These are phyloP conservation scores for Erodium texanum DNA, from an alignment of 441 rosid species.

Conservation along the genomic window DNA sequence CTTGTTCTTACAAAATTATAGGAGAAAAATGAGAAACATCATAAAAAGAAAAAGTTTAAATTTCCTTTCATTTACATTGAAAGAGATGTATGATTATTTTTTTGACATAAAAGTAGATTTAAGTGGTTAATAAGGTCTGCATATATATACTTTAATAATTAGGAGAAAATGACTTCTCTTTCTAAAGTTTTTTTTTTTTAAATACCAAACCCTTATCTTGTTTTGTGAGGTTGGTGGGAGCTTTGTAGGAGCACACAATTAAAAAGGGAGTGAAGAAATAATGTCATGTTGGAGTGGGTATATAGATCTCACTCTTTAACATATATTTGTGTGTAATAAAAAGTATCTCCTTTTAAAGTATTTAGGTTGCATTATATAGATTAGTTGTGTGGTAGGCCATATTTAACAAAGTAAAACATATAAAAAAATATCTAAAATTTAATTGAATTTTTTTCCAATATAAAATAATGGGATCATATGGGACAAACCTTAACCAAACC, in stretches of 20 bases:
- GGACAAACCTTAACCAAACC: neutral
- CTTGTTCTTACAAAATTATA: no score
- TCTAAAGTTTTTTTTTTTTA: no score
- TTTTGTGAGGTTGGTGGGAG: neutral
- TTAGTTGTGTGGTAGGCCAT: neutral
- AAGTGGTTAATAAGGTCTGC: neutral
- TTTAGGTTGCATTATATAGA: neutral
- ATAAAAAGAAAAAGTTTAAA: no score
- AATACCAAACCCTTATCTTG: neutral
- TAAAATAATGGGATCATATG: neutral
- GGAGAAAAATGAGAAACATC: neutral
- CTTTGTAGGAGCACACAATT: neutral
- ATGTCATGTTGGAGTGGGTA: neutral
- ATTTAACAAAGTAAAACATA: no score
- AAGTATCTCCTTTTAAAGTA: neutral
- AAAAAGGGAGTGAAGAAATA: neutral
- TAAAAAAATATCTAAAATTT: no score
- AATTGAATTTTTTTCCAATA: no score
- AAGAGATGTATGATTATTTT: neutral
- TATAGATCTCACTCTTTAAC: neutral
- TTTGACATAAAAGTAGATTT: neutral
- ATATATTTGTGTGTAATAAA: neutral
- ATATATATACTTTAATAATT: neutral
- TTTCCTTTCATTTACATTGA: neutral
- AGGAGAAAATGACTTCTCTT: neutral